A percentile compares a stretch with the other conserved stretches of the same genome.
Conservation (phyloP, 208 protist genomes). For the Acanthamoeba triangularis region DNA sequence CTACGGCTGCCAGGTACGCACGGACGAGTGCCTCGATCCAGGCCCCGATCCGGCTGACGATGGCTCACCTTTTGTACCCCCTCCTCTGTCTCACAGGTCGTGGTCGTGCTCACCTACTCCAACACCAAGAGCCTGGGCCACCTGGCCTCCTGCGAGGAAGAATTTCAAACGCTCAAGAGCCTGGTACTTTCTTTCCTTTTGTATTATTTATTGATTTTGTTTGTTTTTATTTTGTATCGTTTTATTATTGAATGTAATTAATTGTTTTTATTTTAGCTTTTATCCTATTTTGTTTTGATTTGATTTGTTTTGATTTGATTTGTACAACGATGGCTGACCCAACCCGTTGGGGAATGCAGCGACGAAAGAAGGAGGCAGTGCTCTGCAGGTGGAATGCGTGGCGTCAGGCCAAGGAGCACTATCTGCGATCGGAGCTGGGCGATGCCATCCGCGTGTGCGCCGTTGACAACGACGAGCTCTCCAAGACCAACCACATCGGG, state of each 20-base stretch:
- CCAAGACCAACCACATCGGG: constrained; percentile 51
- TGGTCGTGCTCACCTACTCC: constrained; percentile 69
- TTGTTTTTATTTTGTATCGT: too few species aligned
- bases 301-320: neutral
- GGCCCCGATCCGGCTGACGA: too few species aligned
- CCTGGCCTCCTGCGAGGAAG: constrained; percentile 49
- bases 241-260: too few species aligned
- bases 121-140: constrained; percentile 75
- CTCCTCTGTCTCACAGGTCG: neutral
- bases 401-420: constrained; percentile 47
- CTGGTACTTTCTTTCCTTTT: neutral
- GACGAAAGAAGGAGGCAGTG: constrained; percentile 56
- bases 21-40: too few species aligned
- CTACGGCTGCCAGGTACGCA: constrained; percentile 8
- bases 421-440: constrained; percentile 28
- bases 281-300: too few species aligned
- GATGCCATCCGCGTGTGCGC: constrained; percentile 15
- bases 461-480: constrained; percentile 73
- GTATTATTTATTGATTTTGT: too few species aligned
- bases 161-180: constrained; percentile 38
- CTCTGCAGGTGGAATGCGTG: constrained; percentile 74
- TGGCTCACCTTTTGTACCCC: neutral
- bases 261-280: too few species aligned
- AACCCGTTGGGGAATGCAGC: neutral
- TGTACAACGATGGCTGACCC: neutral